These are phyloP conservation scores for Colletotrichum paranaense DNA, from an alignment of 2,329 filamentous ascomycete species.

Conservation along the genomic window DNA sequence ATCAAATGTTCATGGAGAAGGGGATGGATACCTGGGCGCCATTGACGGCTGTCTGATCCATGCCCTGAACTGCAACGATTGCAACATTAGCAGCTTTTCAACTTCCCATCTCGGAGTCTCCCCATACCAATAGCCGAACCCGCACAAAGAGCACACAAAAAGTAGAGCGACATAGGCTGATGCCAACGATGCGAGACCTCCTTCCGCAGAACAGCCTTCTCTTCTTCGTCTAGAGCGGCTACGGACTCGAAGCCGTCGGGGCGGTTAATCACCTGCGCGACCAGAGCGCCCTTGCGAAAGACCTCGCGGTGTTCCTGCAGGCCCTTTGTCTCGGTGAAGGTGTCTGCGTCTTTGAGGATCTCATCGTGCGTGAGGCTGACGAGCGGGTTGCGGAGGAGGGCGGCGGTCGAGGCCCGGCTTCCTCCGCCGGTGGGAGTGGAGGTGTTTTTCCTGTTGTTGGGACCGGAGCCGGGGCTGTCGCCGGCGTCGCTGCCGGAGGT, in stretches of 20 bases:
- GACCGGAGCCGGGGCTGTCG: too few relatives aligned
- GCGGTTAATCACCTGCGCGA: slow-evolving; percentile 58
- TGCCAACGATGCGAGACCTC: slow-evolving; percentile 46
- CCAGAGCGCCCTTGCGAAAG: slow-evolving; percentile 63
- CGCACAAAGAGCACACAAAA: slow-evolving; percentile 48
- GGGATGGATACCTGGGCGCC: slow-evolving; percentile 69
- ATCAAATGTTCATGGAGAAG: slow-evolving; percentile 43
- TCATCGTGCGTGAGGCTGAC: slow-evolving; percentile 43
- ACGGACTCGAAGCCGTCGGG: slow-evolving; percentile 44
- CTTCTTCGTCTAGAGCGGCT: slow-evolving; percentile 41
- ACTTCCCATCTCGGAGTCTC: too few relatives aligned
- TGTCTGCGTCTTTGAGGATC: slow-evolving; percentile 48
- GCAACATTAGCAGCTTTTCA: neutral
- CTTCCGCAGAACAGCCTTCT: slow-evolving; percentile 42
- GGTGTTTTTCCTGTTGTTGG: neutral
- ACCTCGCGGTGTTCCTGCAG: slow-evolving; percentile 50
- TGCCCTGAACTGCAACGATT: slow-evolving; percentile 60
- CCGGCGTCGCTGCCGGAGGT: slow-evolving; percentile 12
- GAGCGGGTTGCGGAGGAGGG: slow-evolving; percentile 46
- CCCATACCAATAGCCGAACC: slow-evolving; percentile 55
- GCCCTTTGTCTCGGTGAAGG: slow-evolving; percentile 48
- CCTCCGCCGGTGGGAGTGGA: slow-evolving; percentile 7
- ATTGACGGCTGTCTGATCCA: slow-evolving; percentile 75
- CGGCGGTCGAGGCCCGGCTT: slow-evolving; percentile 37
- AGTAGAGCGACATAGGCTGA: slow-evolving; percentile 48